Conservation (phyloP, 1,139 yeast species). For the Groenewaldozyma sp. region DNA sequence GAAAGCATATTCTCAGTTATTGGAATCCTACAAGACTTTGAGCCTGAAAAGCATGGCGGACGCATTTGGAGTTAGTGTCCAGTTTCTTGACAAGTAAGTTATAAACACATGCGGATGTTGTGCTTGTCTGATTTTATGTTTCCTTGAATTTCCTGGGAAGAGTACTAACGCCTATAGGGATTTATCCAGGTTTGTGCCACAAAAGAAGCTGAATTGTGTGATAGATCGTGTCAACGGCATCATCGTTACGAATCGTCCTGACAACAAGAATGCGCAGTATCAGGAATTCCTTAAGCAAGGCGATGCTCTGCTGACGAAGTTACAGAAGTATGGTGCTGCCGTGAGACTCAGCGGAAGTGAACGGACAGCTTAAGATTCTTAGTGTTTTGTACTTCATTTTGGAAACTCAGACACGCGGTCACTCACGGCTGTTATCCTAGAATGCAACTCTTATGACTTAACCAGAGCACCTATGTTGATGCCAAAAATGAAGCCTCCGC, state of each 20-base stretch:
- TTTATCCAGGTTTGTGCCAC: slow-evolving; percentile 83
- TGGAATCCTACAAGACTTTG: slow-evolving; percentile 88
- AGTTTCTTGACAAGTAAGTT: slow-evolving; percentile 49
- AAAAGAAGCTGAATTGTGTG: slow-evolving; percentile 86
- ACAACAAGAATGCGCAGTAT: slow-evolving; percentile 90
- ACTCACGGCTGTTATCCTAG: no score
- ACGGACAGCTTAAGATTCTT: slow-evolving; percentile 14
- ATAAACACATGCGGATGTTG: no score
- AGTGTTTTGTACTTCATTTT: no score
- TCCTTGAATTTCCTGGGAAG: neutral
- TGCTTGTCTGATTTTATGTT: neutral
- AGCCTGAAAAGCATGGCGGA: slow-evolving; percentile 89
- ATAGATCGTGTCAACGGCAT: slow-evolving; percentile 94
- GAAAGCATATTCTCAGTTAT: slow-evolving; percentile 87
- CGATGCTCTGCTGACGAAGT: slow-evolving; percentile 81
- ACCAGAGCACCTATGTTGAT: no score
- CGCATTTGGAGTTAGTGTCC: slow-evolving; percentile 80
- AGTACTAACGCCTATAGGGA: slow-evolving; percentile 32
- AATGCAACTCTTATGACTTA: no score
- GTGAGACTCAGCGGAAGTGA: slow-evolving; percentile 93
- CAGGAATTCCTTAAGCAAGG: slow-evolving; percentile 86
- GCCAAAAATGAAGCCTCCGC: no score
- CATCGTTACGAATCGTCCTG: slow-evolving; percentile 92
- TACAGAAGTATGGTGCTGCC: slow-evolving; percentile 96
- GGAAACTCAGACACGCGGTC: no score